A percentile compares a stretch with the other conserved stretches of the same genome.
Evolutionary conservation across 2,329 filamentous ascomycete genomes (phyloP).

Genomic region (Hymenoscyphus albidus): DNA sequence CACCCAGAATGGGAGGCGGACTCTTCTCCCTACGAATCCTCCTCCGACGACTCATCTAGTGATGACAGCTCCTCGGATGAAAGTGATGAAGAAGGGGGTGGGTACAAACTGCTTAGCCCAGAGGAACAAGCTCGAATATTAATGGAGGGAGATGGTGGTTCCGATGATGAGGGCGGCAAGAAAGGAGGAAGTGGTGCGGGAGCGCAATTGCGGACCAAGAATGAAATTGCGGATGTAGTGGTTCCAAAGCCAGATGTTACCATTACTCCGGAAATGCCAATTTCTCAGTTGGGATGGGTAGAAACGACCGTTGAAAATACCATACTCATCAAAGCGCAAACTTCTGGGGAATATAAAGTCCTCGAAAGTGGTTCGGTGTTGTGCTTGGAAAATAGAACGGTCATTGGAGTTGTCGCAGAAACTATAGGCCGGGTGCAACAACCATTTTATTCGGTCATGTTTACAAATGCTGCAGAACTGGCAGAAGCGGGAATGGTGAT

Average conservation of each 20-base stretch:
- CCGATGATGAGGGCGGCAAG: slow-evolving; percentile 67
- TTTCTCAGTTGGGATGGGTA: slow-evolving; percentile 71
- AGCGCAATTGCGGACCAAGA: slow-evolving; percentile 69
- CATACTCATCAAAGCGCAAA: slow-evolving; percentile 73
- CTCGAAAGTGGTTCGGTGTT: slow-evolving; percentile 81
- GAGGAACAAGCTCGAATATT: slow-evolving; percentile 81
- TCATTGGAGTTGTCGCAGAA: slow-evolving; percentile 81
- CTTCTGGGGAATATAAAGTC: slow-evolving; percentile 77
- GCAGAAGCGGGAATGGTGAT: slow-evolving; percentile 61
- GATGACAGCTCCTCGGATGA: slow-evolving; percentile 53
- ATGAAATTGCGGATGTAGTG: slow-evolving; percentile 65
- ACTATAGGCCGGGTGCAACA: slow-evolving; percentile 81
- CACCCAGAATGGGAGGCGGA: slow-evolving; percentile 82
- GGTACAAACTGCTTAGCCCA: slow-evolving; percentile 70
- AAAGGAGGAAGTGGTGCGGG: slow-evolving; percentile 40
- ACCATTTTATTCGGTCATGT: slow-evolving; percentile 80
- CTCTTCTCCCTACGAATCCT: slow-evolving; percentile 72
- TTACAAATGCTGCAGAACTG: slow-evolving; percentile 66
- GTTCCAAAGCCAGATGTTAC: slow-evolving; percentile 72
- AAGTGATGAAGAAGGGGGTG: slow-evolving; percentile 49
- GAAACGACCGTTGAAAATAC: slow-evolving; percentile 76
- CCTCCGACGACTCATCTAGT: slow-evolving; percentile 52
- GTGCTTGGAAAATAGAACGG: slow-evolving; percentile 68
- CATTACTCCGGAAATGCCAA: slow-evolving; percentile 73
- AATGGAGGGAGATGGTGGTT: slow-evolving; percentile 77